A percentile compares a stretch with the other conserved stretches of the same genome.
phyloP scores from a whole-genome alignment of 495 filamentous ascomycete genomes.

The Lasiosphaeria miniovina region DNA sequence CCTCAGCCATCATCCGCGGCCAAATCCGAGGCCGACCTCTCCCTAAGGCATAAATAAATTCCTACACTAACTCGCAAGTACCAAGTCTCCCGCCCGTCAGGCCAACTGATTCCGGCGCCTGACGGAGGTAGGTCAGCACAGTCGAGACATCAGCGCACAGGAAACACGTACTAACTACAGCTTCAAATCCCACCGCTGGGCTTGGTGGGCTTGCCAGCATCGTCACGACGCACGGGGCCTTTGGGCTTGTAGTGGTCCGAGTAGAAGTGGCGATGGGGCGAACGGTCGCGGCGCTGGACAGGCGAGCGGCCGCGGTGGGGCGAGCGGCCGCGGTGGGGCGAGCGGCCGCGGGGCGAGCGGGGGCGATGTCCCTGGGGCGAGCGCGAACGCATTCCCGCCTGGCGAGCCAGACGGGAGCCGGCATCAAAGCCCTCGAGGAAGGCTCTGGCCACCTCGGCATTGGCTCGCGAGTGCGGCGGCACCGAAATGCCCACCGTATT shows the following conservation, averaged over 20 bases:
- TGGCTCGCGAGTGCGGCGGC: constrained; percentile 5
- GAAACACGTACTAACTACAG: too few species aligned
- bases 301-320: constrained; percentile 9
- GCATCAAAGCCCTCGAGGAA: constrained; percentile 33
- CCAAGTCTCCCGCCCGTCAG: too few species aligned
- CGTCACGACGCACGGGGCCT: background rate
- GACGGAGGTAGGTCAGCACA: too few species aligned
- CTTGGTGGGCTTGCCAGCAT: constrained; percentile 1
- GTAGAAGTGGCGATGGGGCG: constrained; percentile 1
- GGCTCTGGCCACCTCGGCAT: constrained; percentile 20
- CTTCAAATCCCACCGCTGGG: background rate
- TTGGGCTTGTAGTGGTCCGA: constrained; percentile 11
- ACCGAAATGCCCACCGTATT: constrained; percentile 6
- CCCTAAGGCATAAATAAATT: too few species aligned
- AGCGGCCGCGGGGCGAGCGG: background rate
- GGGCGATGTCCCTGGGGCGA: constrained; percentile 1
- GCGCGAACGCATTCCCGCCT: background rate
- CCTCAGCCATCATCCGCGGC: too few species aligned
- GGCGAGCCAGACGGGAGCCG: constrained; percentile 18
- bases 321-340: constrained; percentile 18
- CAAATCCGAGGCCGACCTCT: too few species aligned
- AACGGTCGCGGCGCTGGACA: constrained; percentile 5
- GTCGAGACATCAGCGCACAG: too few species aligned
- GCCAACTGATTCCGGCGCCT: too few species aligned
- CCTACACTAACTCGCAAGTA: too few species aligned